A percentile compares a stretch with the other conserved stretches of the same genome.
phyloP scores from a whole-genome alignment of 768 basidiomycete species.

The Collybia nuda region DNA sequence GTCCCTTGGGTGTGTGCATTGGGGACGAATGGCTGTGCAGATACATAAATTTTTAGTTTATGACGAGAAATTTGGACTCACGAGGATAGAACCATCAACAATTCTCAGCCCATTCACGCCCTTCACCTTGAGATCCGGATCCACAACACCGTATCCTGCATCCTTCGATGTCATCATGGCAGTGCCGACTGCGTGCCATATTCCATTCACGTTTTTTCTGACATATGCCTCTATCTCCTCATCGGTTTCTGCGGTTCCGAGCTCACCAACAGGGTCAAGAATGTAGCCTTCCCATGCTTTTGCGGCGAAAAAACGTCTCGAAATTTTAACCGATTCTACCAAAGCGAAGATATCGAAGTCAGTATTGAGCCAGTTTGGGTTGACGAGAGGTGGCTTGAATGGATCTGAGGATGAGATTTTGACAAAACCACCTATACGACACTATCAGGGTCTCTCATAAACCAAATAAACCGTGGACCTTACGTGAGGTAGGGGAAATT shows the following conservation, averaged over 20 bases:
- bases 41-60: neutral
- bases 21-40: conserved; percentile 10
- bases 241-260: neutral
- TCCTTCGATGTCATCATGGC: conserved; percentile 18
- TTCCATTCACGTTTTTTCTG: conserved; percentile 3
- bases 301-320: conserved; percentile 10
- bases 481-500: neutral
- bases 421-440: conserved; percentile 4
- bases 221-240: conserved; percentile 9
- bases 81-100: conserved; percentile 25
- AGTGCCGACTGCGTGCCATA: conserved; percentile 18
- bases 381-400: conserved; percentile 1
- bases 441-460: neutral
- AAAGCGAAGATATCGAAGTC: conserved; percentile 1
- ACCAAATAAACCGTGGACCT: neutral
- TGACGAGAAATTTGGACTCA: conserved; percentile 6
- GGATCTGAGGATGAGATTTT: conserved; percentile 6
- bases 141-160: conserved; percentile 19
- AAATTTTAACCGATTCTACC: conserved; percentile 9
- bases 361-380: neutral
- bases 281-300: conserved; percentile 7
- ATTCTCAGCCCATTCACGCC: conserved; percentile 21
- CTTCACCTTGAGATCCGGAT: conserved; percentile 25
- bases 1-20: conserved; percentile 15
- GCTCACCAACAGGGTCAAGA: neutral